Base-by-base conservation (phyloP, 1,284 basidiomycete genomes). In the Fomitopsis palustris region DNA sequence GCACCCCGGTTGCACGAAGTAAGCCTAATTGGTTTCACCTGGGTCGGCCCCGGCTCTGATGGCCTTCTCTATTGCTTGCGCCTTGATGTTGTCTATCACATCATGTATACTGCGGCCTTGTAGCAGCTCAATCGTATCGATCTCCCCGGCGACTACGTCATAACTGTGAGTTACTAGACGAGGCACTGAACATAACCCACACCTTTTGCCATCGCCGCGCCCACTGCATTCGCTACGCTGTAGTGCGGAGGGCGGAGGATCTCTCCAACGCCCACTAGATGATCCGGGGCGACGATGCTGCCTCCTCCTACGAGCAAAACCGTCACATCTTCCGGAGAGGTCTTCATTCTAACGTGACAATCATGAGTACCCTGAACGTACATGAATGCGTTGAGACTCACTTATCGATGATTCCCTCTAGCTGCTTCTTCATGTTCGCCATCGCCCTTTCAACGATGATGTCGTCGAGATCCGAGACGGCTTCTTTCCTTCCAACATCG, bases 151-250 rank as follows among this genome's bases (percentile, higher is more conserved):
- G 12, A 72, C 71, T 72, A n/a, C n/a, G n/a, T n/a, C n/a, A n/a
- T n/a, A 57, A 25, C 29, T 4, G n/a, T 31, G n/a, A 31, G 27
- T n/a, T n/a, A n/a, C n/a, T n/a, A 8, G 49, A 45, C 38, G 5
- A 37, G 35, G 12, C 49, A n/a, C n/a, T n/a, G n/a, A 25, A 9
- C 17, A 38, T 1, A 71, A 64, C 59, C 65, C n/a, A n/a, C 64
- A 49, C 77, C 75, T 58, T 74, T 78, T 3, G 78, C 77, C 64
- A 81, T 79, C 2, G 79, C 79, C 1, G 78, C 78, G 4, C 84
- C 83, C 16, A 85, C 81, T 3, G 83, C 84, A 62, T 86, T 86
- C 1, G 83, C 83, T 10, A 82, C 81, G 52, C 77, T 74, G 59
- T 77, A 78, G 66, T 76, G 78, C 0, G 78, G 78, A 16, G 82